phyloP scores from a whole-genome alignment of 148 eudicot genomes.

The Rhododendron molle region DNA sequence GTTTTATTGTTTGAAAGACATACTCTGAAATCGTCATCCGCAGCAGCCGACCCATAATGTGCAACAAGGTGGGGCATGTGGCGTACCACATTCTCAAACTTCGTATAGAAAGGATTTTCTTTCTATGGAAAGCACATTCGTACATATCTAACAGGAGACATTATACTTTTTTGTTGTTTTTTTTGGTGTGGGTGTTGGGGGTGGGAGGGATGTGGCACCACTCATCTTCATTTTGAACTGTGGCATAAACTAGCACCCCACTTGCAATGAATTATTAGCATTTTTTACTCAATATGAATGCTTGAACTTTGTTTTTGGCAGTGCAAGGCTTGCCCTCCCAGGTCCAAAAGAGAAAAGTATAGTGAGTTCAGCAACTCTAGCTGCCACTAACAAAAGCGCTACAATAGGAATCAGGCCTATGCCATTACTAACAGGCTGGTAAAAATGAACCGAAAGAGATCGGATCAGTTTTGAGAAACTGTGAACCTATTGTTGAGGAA shows the following conservation, averaged over 20 bases:
- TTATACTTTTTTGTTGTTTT: background rate
- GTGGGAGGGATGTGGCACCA: background rate
- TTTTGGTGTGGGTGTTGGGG: background rate
- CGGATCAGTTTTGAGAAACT: slow-evolving; percentile 14
- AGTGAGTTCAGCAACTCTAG: slow-evolving; percentile 31
- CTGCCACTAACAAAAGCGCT: slow-evolving; percentile 14
- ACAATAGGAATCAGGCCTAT: slow-evolving; percentile 19
- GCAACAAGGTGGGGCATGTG: background rate
- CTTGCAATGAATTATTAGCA: background rate
- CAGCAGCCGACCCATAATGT: background rate
- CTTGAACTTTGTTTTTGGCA: slow-evolving; percentile 19
- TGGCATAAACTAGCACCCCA: background rate
- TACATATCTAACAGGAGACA: background rate
- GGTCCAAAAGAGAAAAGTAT: slow-evolving; percentile 59
- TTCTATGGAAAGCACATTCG: background rate
- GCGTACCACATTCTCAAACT: background rate
- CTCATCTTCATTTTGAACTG: slow-evolving; percentile 1
- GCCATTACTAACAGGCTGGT: slow-evolving; percentile 27
- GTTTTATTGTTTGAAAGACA: background rate
- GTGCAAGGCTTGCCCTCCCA: slow-evolving; percentile 69
- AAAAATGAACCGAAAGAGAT: slow-evolving; percentile 12
- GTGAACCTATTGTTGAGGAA: slow-evolving; percentile 57
- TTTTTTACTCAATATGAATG: background rate
- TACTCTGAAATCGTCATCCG: background rate
- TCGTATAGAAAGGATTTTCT: background rate